Base-by-base conservation (phyloP, 768 basidiomycete genomes). In the Tylopilus sp. region DNA sequence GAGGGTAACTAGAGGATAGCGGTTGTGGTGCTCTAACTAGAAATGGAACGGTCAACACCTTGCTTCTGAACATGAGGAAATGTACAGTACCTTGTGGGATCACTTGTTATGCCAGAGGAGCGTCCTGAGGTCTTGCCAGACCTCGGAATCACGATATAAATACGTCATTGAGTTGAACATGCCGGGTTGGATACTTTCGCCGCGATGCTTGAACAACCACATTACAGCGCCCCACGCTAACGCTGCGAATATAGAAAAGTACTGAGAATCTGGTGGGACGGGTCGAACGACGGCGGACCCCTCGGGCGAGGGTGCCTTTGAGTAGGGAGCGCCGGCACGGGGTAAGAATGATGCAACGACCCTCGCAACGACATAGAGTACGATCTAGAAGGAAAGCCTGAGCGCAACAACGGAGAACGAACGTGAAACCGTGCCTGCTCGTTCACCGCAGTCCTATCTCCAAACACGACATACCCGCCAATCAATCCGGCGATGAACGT, bases 161-260 rank as follows among this genome's bases (percentile, higher is more conserved):
- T 98, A 99, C 51, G 79, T 81, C 95, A 97, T 98, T 17, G 88
- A 90, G 73, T 82, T 91, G 75, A 92, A 93, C 92, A 98, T 91
- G 51, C 95, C 97, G 17, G 92, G 91, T 62, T 98, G 94, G 53
- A 99, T 83, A n/a, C 85, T 85, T 71, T 98, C 87, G 44, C 89
- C 83, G 20, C 82, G 77, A 68, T 97, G 77, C 62, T 85, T 78
- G 79, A 95, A 98, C 54, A 97, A 73, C 81, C 88, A 99, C 95
- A 99, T 98, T 41, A 98, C 95, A 8, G 87, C 79, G 40, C 92
- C 97, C 97, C 97, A 98, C 28, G 86, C 80, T 13, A 98, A 58
- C 0, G 94, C 91, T 3, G 94, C 89, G 55, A 95, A 93, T 40
- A 89, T 64, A 1, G 88, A 82, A 71, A 98, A 99, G 66, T 90